Base-by-base conservation (phyloP, 1,284 basidiomycete genomes). In the Papiliotrema laurentii region DNA sequence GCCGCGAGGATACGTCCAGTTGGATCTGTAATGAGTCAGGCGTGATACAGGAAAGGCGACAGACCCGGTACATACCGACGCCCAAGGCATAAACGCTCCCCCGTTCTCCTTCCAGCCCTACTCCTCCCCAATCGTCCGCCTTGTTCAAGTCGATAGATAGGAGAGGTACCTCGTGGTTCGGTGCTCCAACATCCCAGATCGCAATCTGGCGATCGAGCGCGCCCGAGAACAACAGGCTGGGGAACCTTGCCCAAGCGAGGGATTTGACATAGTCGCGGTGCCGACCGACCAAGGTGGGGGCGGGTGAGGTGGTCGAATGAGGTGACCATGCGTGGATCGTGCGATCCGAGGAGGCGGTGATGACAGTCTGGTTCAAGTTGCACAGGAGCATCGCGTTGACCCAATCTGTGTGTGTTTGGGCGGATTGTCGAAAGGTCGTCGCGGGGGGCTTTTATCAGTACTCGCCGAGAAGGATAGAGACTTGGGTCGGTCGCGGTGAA, bases 311-410 rank as follows among this genome's bases (percentile, higher is more conserved):
- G 76, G 62, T 2, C 7, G 54, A 47, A 24, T 97, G 91, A 0
- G 94, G 93, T 47, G 81, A 86, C 94, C 96, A 98, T 0, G 89
- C 84, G 66, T 93, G 89, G 59, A 99, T 80, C 14, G 91, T 91
- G 9, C 92, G 89, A 69, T 98, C 94, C 2, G 93, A 96, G 0
- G 94, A 97, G 1, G 89, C 94, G 39, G 94, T 92, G 38, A 97
- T 81, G 44, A 97, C 87, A 2, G 90, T 97, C 69, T 94, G 91
- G 61, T 97, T 92, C 56, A 84, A 79, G 66, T 97, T 94, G 75
- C 89, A 93, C 13, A 98, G 79, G 6, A 93, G 68, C 51, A 98
- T 83, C 64, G 97, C 94, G 71, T 97, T 97, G 40, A 97, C 84
- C 96, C 94, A 98, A 74, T 97, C 92, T 0, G 86, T 84, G 66